These are phyloP conservation scores for Alternaria viburni DNA, from an alignment of 2,329 filamentous ascomycete genomes.

Conservation along the genomic window DNA sequence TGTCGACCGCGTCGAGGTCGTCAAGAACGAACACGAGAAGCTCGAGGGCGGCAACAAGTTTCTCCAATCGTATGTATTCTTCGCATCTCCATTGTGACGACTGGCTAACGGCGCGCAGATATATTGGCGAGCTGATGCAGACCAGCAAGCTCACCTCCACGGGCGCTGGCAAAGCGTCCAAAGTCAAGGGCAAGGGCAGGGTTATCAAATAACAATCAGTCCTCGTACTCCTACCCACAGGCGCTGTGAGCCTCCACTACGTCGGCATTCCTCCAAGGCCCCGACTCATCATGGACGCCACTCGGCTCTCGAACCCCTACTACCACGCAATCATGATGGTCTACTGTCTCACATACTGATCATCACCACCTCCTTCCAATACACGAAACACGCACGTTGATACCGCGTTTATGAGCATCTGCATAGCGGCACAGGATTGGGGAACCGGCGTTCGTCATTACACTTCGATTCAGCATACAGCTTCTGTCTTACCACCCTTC, in stretches of 20 bases:
- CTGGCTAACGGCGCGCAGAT: conserved; percentile 62
- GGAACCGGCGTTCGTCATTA: conserved; percentile 38
- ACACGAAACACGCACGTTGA: conserved; percentile 23
- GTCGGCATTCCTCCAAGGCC: conserved; percentile 37
- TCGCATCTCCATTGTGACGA: background rate
- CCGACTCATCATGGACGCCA: conserved; percentile 42
- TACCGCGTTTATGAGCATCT: conserved; percentile 44
- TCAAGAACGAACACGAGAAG: conserved; percentile 94
- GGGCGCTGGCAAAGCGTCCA: conserved; percentile 59
- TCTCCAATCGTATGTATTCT: conserved; percentile 68
- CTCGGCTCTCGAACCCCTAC: conserved; percentile 32
- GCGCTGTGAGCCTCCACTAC: conserved; percentile 23
- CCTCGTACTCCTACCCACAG: conserved; percentile 20
- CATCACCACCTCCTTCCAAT: conserved; percentile 16
- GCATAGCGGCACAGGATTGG: conserved; percentile 43
- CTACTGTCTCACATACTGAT: conserved; percentile 36
- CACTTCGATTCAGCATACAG: conserved; percentile 30
- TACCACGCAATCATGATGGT: conserved; percentile 44
- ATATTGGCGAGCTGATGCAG: conserved; percentile 95
- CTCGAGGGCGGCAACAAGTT: conserved; percentile 97
- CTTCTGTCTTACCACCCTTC: conserved; percentile 31
- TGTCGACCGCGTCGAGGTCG: conserved; percentile 91
- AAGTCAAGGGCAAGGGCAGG: conserved; percentile 50
- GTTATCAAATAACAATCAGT: conserved; percentile 45
- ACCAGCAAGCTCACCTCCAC: conserved; percentile 66